A percentile compares a stretch with the other conserved stretches of the same genome.
Evolutionary conservation across 2,329 filamentous ascomycete genomes (phyloP).

Genomic region (Diaporthe batatas): DNA sequence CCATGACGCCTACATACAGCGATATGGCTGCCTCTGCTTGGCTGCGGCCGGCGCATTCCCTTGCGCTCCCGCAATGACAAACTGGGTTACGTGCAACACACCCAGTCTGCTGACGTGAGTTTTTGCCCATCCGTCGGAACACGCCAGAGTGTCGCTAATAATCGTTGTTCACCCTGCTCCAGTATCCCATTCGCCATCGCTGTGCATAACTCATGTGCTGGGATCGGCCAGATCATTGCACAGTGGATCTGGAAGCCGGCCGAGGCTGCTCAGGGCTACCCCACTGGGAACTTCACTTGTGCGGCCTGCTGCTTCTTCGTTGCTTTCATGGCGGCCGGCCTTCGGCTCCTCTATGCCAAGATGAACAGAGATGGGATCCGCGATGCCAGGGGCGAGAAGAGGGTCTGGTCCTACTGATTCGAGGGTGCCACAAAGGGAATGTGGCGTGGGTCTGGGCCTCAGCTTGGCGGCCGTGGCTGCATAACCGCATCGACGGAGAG

Average conservation of each 20-base stretch:
- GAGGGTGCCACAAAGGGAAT: neutral
- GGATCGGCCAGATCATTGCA: conserved; percentile 54
- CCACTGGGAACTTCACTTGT: conserved; percentile 56
- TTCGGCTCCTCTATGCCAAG: conserved; percentile 45
- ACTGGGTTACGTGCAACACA: conserved; percentile 56
- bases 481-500: neutral
- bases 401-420: conserved; percentile 46
- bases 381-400: conserved; percentile 45
- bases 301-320: conserved; percentile 54
- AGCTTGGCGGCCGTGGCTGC: neutral
- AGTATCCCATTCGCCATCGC: conserved; percentile 53
- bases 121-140: too few species aligned
- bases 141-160: neutral
- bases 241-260: conserved; percentile 55
- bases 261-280: conserved; percentile 51
- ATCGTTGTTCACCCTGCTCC: too few species aligned
- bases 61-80: conserved; percentile 51
- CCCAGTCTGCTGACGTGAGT: conserved; percentile 50
- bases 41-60: conserved; percentile 55
- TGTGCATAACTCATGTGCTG: conserved; percentile 54
- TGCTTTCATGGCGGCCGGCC: conserved; percentile 42
- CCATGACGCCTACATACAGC: conserved; percentile 43
- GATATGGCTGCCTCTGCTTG: conserved; percentile 55
- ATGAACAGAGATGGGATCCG: conserved; percentile 45
- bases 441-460: neutral